Evolutionary conservation across 1,284 basidiomycete genomes (phyloP).

Genomic region (Ganoderma leucocontextum): DNA sequence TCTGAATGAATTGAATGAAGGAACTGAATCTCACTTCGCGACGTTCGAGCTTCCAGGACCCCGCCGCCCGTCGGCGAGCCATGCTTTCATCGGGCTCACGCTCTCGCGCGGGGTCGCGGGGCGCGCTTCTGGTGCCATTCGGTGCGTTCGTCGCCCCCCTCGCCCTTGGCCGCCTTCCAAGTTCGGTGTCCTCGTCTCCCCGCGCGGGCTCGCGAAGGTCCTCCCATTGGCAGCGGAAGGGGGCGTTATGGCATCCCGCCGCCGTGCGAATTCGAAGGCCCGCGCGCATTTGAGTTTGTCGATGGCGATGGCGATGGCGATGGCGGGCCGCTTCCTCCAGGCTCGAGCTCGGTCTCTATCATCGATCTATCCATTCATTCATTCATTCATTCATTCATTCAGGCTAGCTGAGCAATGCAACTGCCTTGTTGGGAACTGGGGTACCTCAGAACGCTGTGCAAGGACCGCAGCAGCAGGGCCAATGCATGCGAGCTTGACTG

Average conservation of each 20-base stretch:
- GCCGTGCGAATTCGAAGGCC: background rate
- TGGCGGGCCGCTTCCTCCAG: background rate
- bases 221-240: background rate
- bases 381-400: too few relatives aligned
- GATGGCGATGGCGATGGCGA: too few relatives aligned
- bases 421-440: background rate
- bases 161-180: background rate
- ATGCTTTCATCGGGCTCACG: background rate
- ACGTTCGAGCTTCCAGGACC: background rate
- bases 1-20: background rate
- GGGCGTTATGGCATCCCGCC: background rate
- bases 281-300: background rate
- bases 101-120: background rate
- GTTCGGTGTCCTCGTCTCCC: background rate
- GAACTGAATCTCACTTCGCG: background rate
- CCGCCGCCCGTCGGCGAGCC: background rate
- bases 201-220: background rate
- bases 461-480: background rate
- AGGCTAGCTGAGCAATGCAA: too few relatives aligned
- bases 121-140: background rate
- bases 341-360: too few relatives aligned
- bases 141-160: too few relatives aligned
- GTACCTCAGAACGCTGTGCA: background rate
- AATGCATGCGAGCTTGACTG: slow-evolving; percentile 1
- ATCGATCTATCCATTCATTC: too few relatives aligned